Base-by-base conservation (phyloP, 2,329 filamentous ascomycete genomes). In the Penicillium sp. region DNA sequence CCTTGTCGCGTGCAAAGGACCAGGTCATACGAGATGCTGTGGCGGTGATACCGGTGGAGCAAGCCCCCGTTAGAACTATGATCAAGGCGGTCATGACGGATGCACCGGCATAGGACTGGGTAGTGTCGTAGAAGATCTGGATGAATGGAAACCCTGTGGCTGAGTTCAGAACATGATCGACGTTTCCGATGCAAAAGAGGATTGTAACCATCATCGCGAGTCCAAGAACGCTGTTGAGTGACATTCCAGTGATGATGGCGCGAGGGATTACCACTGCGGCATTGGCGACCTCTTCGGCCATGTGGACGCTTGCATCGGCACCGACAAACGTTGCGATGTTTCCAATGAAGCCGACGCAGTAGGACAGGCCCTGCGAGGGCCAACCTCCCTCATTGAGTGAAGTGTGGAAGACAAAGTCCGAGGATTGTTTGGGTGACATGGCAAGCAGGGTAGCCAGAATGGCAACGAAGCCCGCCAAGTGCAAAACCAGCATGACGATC, bases 381-480 rank as follows among this genome's bases (percentile, higher is more conserved):
- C 66, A 69, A 18, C 55, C 60, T 24, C 66, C 66, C 48, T 66
- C 66, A 41, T 69, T 70, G 13, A 66, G 42, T 24, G 57, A 51
- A 0, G 65, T 66, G 13, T 63, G 60, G 39, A 66, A 70, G 20
- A 70, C 66, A 46, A 64, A 66, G 10, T 58, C 50, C 1, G 62
- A 50, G n/a, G 59, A 58, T 33, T 59, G 58, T 40, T 64, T 62
- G 2, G 62, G 60, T 0, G 59, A 20, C 67, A 66, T 4, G 61
- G 60, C 47, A 59, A 65, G 33, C 2, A 75, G 56, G 1, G 70
- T 66, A 0, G 71, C 63, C 8, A 74, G 53, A 6, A 75, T 64
- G 10, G 66, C 70, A 44, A 78, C 73, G 58, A 79, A 76, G 1
- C 75, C 73, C 1, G 75, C 59, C n/a, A 76, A 64, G 45, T 75